phyloP scores from a whole-genome alignment of 73 alveolate genomes.

The Symbiodinium pilosum region DNA sequence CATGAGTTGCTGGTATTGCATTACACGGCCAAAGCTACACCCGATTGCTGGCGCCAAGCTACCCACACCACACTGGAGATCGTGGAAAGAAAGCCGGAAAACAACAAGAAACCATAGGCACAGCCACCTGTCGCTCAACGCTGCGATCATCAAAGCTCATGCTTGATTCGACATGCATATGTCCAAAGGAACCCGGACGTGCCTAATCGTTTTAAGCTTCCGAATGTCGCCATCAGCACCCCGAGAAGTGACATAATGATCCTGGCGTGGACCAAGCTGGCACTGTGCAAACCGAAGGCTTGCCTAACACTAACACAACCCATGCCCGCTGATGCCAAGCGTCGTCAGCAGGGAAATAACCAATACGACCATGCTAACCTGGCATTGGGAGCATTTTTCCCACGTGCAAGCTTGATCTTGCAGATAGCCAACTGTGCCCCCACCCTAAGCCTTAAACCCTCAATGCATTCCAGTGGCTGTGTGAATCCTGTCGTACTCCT shows the following conservation, averaged over 20 bases:
- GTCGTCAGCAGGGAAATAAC: background rate
- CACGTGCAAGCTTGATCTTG: too few relatives aligned
- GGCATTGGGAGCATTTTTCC: too few relatives aligned
- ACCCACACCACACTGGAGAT: slow-evolving; percentile 12
- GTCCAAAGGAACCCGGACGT: background rate
- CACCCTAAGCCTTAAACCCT: background rate
- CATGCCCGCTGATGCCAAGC: too few relatives aligned
- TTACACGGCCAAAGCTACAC: background rate
- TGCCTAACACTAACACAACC: background rate
- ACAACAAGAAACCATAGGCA: slow-evolving; percentile 45
- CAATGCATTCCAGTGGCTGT: background rate
- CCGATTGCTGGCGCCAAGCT: background rate
- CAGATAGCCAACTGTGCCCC: background rate
- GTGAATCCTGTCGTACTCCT: slow-evolving; percentile 52
- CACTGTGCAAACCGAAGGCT: background rate
- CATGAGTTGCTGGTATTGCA: background rate
- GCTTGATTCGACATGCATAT: too few relatives aligned
- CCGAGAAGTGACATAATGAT: background rate
- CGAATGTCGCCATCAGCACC: slow-evolving; percentile 13
- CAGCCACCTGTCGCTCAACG: slow-evolving; percentile 42
- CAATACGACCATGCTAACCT: background rate
- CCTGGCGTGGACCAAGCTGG: background rate
- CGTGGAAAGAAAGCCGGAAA: background rate
- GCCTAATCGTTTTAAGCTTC: slow-evolving; percentile 34
- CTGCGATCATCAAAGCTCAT: too few relatives aligned